These are phyloP conservation scores for Ceratocystiopsis brevicomis DNA, from an alignment of 2,329 filamentous ascomycete genomes.

Conservation along the genomic window DNA sequence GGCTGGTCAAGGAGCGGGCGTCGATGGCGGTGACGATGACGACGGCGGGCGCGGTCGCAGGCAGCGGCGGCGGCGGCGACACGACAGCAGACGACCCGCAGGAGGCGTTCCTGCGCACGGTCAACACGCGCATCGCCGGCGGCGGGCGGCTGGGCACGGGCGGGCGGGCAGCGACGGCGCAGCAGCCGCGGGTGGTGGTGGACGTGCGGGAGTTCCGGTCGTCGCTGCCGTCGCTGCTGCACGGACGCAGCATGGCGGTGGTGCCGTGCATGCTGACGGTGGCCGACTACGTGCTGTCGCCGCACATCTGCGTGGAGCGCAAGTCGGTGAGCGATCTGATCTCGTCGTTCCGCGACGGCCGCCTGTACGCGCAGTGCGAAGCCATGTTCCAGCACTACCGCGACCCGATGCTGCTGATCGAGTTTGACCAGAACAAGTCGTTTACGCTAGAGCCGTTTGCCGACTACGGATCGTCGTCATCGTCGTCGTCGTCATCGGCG, in stretches of 20 bases:
- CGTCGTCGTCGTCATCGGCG: conserved; percentile 7
- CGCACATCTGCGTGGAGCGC: conserved; percentile 79
- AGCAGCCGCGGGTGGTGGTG: conserved; percentile 79
- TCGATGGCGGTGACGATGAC: conserved; percentile 82
- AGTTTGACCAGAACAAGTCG: conserved; percentile 93
- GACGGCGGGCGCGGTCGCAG: conserved; percentile 29
- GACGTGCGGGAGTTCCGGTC: conserved; percentile 94
- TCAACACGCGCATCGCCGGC: conserved; percentile 92
- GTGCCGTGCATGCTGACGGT: conserved; percentile 93
- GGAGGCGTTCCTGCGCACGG: conserved; percentile 78
- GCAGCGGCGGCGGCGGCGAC: conserved; percentile 15
- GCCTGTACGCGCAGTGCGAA: conserved; percentile 81
- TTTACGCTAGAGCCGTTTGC: conserved; percentile 80
- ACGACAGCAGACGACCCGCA: conserved; percentile 55
- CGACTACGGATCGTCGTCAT: conserved; percentile 27
- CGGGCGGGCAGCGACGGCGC: conserved; percentile 53
- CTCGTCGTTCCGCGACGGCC: conserved; percentile 76
- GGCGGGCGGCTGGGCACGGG: conserved; percentile 60
- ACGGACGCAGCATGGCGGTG: conserved; percentile 72
- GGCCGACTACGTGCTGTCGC: conserved; percentile 86
- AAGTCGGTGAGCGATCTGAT: conserved; percentile 88
- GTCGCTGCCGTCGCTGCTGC: conserved; percentile 73
- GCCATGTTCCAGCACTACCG: conserved; percentile 91
- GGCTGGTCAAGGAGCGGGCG: conserved; percentile 82
- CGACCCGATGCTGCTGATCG: conserved; percentile 76